A percentile compares a stretch with the other conserved stretches of the same genome.
Conservation (phyloP, 2,329 filamentous ascomycete genomes). For the Neofusicoccum umdonicola region DNA sequence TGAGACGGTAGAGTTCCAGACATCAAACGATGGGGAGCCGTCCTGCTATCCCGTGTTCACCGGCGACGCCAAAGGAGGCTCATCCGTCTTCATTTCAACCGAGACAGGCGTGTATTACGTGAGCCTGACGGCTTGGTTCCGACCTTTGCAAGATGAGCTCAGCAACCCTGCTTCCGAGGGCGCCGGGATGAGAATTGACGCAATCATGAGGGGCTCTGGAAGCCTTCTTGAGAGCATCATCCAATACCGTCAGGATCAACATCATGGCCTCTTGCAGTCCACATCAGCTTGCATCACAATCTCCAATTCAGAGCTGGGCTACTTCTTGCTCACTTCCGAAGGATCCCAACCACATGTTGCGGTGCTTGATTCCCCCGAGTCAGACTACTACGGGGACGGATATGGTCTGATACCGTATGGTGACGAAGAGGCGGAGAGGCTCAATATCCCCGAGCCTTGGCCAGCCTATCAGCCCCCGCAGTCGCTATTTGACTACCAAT, state of each 20-base stretch:
- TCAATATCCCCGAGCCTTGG: conserved; percentile 50
- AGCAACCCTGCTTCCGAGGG: conserved; percentile 49
- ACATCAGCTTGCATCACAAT: conserved; percentile 50
- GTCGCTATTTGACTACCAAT: conserved; percentile 55
- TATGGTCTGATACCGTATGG: conserved; percentile 47
- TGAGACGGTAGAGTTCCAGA: conserved; percentile 40
- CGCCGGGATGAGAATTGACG: conserved; percentile 55
- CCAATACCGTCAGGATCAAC: conserved; percentile 25
- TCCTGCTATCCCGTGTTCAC: conserved; percentile 56
- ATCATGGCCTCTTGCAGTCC: conserved; percentile 27
- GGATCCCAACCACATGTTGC: conserved; percentile 51
- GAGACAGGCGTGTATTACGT: conserved; percentile 54
- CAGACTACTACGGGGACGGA: conserved; percentile 30
- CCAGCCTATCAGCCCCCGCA: conserved; percentile 64
- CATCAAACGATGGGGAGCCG: conserved; percentile 21
- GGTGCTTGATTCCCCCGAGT: conserved; percentile 49
- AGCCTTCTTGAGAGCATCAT: conserved; percentile 51
- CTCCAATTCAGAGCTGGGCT: conserved; percentile 57
- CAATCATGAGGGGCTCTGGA: conserved; percentile 53
- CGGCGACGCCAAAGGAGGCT: conserved; percentile 53
- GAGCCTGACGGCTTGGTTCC: conserved; percentile 57
- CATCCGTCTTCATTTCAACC: conserved; percentile 60
- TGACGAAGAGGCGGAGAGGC: conserved; percentile 39
- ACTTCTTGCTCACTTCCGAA: conserved; percentile 53
- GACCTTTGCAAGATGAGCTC: conserved; percentile 57